These are phyloP conservation scores for Chlorella variabilis DNA, from an alignment of 163 green algal species.

Conservation along the genomic window DNA sequence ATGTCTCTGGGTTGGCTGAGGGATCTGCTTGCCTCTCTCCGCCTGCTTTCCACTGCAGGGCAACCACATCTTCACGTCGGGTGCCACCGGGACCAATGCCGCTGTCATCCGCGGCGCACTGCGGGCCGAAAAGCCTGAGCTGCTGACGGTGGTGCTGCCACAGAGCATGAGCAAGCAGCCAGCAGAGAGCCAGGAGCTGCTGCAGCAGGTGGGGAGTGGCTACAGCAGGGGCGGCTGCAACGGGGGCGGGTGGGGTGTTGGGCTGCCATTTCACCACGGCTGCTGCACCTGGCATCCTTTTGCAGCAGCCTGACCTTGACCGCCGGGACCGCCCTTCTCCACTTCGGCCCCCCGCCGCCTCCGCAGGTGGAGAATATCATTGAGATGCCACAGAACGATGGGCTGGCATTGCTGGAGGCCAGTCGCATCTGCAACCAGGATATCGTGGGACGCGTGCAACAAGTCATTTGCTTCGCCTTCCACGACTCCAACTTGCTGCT, in stretches of 20 bases:
- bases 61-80: conserved; percentile 98
- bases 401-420: conserved; percentile 87
- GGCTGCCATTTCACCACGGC: too few species aligned
- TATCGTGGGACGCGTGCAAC: conserved; percentile 91
- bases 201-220: conserved; percentile 70
- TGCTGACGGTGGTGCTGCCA: conserved; percentile 96
- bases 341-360: too few species aligned
- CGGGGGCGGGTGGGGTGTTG: too few species aligned
- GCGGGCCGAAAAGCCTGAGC: conserved; percentile 88
- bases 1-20: too few species aligned
- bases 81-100: conserved; percentile 96
- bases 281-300: too few species aligned
- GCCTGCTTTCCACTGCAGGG: conserved; percentile 69
- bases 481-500: conserved; percentile 94
- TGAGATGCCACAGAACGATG: conserved; percentile 95
- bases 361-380: conserved; percentile 87
- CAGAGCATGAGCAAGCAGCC: conserved; percentile 89
- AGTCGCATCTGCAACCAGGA: conserved; percentile 95
- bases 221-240: too few species aligned
- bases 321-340: too few species aligned
- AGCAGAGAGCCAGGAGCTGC: conserved; percentile 91
- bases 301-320: too few species aligned
- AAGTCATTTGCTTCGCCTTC: conserved; percentile 98
- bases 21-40: neutral
- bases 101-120: conserved; percentile 96